phyloP scores from a whole-genome alignment of 2,329 filamentous ascomycete species.

The Xylariaceae sp. region DNA sequence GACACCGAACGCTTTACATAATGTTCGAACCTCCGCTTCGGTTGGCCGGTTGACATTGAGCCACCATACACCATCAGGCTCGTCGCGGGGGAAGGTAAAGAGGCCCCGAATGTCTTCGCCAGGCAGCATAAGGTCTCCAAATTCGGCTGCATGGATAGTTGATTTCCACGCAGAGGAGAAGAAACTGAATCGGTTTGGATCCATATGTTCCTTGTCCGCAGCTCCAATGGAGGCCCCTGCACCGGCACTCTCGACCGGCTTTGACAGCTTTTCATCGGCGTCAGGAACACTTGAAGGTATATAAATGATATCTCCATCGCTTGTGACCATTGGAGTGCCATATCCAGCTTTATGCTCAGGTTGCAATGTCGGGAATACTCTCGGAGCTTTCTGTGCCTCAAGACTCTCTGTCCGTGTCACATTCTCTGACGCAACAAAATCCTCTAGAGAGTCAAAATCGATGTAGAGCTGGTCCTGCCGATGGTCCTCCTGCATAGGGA shows the following conservation, averaged over 20 bases:
- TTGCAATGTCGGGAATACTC: slow-evolving; percentile 69
- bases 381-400: slow-evolving; percentile 53
- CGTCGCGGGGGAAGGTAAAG: slow-evolving; percentile 71
- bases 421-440: slow-evolving; percentile 75
- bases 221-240: slow-evolving; percentile 13
- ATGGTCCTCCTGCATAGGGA: slow-evolving; percentile 74
- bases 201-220: slow-evolving; percentile 52
- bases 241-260: slow-evolving; percentile 39
- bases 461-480: slow-evolving; percentile 78
- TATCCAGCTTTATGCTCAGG: slow-evolving; percentile 43
- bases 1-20: slow-evolving; percentile 94
- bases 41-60: slow-evolving; percentile 91
- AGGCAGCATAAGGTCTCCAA: slow-evolving; percentile 86
- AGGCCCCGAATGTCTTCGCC: slow-evolving; percentile 89
- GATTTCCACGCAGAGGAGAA: slow-evolving; percentile 96
- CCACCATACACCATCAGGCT: slow-evolving; percentile 92
- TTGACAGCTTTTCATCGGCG: slow-evolving; percentile 55
- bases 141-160: slow-evolving; percentile 87
- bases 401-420: slow-evolving; percentile 57
- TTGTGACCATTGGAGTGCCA: slow-evolving; percentile 50
- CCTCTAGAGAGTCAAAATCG: slow-evolving; percentile 93
- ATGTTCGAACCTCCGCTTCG: slow-evolving; percentile 83
- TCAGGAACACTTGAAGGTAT: slow-evolving; percentile 55
- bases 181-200: slow-evolving; percentile 89
- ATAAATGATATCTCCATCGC: slow-evolving; percentile 65